These are phyloP conservation scores for Penicillium flavigenum DNA, from an alignment of 495 filamentous ascomycete species.

Conservation along the genomic window DNA sequence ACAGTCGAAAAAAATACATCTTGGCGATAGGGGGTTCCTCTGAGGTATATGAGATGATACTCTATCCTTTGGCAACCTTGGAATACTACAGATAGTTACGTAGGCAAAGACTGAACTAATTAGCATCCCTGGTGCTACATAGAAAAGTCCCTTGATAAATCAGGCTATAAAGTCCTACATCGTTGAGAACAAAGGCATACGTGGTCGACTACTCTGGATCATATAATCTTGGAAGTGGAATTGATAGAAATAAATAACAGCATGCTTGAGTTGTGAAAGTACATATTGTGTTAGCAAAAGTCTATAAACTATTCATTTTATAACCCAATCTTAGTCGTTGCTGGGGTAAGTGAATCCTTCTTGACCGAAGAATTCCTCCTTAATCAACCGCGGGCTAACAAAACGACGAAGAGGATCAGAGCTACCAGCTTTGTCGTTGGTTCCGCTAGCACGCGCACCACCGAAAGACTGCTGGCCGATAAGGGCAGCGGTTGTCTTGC, in stretches of 20 bases:
- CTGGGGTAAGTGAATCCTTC: constrained; percentile 67
- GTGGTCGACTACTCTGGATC: no score
- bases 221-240: no score
- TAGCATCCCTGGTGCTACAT: no score
- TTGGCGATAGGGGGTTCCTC: background rate
- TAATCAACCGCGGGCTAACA: constrained; percentile 70
- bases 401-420: constrained; percentile 64
- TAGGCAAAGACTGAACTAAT: no score
- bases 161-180: no score
- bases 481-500: constrained; percentile 78
- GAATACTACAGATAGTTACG: background rate
- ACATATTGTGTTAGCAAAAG: background rate
- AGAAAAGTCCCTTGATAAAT: no score
- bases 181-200: no score
- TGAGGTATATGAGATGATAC: background rate
- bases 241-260: background rate
- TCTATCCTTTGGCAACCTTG: background rate
- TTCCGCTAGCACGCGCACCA: constrained; percentile 71
- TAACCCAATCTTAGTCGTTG: constrained; percentile 42
- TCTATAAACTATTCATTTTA: constrained; percentile 2
- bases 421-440: constrained; percentile 81
- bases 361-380: constrained; percentile 72
- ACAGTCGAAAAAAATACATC: background rate
- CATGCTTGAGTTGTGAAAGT: background rate
- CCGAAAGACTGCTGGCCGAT: constrained; percentile 84